Evolutionary conservation across 1,139 yeast genomes (phyloP), one percentile per base, ranked within the genome.

Genomic region (Suhomyces ambrosiae): DNA sequence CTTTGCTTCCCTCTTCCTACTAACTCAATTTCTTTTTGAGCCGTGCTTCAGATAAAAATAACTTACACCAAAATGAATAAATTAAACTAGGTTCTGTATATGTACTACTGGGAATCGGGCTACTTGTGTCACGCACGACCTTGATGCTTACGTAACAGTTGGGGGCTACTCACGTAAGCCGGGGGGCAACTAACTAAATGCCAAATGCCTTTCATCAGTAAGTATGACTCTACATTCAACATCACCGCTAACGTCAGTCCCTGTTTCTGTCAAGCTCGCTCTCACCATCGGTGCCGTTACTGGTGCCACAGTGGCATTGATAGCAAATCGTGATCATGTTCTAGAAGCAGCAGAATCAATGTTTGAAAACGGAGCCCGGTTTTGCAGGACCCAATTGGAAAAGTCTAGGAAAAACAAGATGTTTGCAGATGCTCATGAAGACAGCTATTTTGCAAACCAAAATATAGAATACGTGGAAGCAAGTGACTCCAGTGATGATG

Each of bases 251-350:
- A 47, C 46, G 21, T 2, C 31, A 62, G 70, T 67, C 23, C 74
- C 74, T 11, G 46, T 65, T n/a, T 61, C 74, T 2, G 51, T 68
- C 3, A 71, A 71, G 47, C 50, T 60, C 5, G 75, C 75, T 4
- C 40, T 70, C 12, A 58, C 69, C 6, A 52, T 63, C 1, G 76
- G 76, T 4, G 68, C 72, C 5, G 36, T 67, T 2, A 49, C 62
- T 1, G 76, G 76, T 1, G 73, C 73, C 12, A 50, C 71, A 3
- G 49, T 65, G 14, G 75, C 76, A 7, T 33, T 65, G 3, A 36
- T 64, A 11, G 57, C 57, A 33, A 68, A 71, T 37, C 51, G 50
- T 40, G 74, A 69, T 34, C 52, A 47, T 25, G 38, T 70, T 4
- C 49, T 63, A 26, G 69, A 64, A 41, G 46, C 57, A 5, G 62